Percentiles rank a stretch among this genome's conserved stretches.
phyloP scores from a whole-genome alignment of 495 filamentous ascomycete species.

The Xylaria acuta region DNA sequence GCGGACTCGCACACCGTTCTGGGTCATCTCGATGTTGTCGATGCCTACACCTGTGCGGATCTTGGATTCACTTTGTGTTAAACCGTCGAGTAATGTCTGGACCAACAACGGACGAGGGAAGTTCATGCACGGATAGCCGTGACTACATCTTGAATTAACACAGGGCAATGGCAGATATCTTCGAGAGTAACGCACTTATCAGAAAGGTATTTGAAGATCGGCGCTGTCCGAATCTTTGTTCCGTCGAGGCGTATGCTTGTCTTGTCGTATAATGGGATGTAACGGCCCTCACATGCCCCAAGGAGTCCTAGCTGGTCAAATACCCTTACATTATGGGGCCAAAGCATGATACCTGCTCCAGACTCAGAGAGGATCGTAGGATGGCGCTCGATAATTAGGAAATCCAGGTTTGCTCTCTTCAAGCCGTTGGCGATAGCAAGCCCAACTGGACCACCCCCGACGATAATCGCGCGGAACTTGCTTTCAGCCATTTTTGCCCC shows the following conservation, averaged over 20 bases:
- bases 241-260: constrained; percentile 4
- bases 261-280: constrained; percentile 9
- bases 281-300: constrained; percentile 31
- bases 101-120: constrained; percentile 44
- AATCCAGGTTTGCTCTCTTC: constrained; percentile 49
- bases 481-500: neutral
- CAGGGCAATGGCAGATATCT: neutral
- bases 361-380: constrained; percentile 42
- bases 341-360: constrained; percentile 45
- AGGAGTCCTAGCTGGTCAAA: constrained; percentile 49
- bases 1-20: constrained; percentile 39
- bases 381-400: constrained; percentile 53
- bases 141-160: constrained; percentile 10
- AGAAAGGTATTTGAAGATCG: neutral
- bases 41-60: constrained; percentile 39
- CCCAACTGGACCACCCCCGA: constrained; percentile 58
- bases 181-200: neutral
- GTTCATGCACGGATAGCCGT: constrained; percentile 29
- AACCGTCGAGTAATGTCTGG: constrained; percentile 40
- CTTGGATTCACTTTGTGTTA: constrained; percentile 35
- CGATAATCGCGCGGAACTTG: constrained; percentile 56
- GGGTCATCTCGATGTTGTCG: constrained; percentile 36
- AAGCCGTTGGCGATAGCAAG: constrained; percentile 55
- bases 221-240: neutral
- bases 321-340: constrained; percentile 39